Evolutionary conservation across 768 basidiomycete genomes (phyloP).

Genomic region (Rhodocollybia butyracea): DNA sequence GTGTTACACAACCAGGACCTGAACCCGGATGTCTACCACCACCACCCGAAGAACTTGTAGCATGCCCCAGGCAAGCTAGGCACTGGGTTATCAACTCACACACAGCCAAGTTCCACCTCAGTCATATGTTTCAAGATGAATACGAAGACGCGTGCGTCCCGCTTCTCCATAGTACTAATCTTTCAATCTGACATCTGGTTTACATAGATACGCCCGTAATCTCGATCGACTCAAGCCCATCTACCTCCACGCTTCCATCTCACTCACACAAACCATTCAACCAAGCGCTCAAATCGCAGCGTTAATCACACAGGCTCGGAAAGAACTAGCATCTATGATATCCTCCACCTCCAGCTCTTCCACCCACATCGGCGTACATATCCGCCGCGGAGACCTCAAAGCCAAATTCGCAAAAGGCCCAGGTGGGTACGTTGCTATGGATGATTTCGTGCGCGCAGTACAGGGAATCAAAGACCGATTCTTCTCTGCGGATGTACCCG

Average conservation of each 20-base stretch:
- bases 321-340: conserved; percentile 34
- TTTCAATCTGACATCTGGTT: background rate
- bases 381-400: conserved; percentile 59
- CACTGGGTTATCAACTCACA: conserved; percentile 70
- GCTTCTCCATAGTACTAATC: background rate
- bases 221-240: conserved; percentile 57
- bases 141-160: conserved; percentile 62
- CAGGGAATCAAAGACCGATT: conserved; percentile 20
- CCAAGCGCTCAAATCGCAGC: conserved; percentile 43
- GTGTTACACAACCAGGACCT: conserved; percentile 52
- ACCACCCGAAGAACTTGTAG: conserved; percentile 64
- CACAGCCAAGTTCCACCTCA: conserved; percentile 65
- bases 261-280: conserved; percentile 49
- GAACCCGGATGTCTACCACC: conserved; percentile 62
- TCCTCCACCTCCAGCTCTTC: background rate
- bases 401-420: conserved; percentile 43
- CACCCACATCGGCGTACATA: conserved; percentile 53
- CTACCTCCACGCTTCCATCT: conserved; percentile 42
- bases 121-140: conserved; percentile 48
- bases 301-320: conserved; percentile 48
- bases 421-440: conserved; percentile 43
- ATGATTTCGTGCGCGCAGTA: conserved; percentile 44
- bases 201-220: conserved; percentile 45
- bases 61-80: conserved; percentile 65
- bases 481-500: conserved; percentile 30